Conservation (phyloP, 1,284 basidiomycete species). For the Ganoderma meredithae region DNA sequence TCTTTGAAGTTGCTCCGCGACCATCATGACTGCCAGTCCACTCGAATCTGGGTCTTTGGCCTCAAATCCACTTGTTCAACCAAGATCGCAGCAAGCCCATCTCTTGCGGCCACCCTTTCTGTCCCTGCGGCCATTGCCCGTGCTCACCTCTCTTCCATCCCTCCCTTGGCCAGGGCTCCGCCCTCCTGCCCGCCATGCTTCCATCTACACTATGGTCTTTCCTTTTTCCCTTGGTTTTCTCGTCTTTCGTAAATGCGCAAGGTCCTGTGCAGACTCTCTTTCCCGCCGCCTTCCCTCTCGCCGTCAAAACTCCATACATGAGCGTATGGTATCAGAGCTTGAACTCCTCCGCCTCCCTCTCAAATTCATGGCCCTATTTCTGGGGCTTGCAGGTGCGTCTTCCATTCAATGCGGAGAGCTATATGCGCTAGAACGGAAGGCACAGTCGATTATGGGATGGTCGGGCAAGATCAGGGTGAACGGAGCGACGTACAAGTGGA, state of each 20-base stretch:
- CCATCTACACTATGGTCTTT: conserved; percentile 17
- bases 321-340: conserved; percentile 21
- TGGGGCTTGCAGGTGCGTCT: conserved; percentile 15
- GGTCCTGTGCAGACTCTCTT: conserved; percentile 21
- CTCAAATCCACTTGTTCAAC: not conserved
- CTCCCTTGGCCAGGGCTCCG: conserved; percentile 10
- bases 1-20: not conserved
- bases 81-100: not conserved
- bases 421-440: not conserved
- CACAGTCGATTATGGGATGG: conserved; percentile 26
- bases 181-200: conserved; percentile 15
- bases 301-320: conserved; percentile 27
- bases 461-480: conserved; percentile 35
- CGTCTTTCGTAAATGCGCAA: conserved; percentile 23
- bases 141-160: conserved; percentile 20
- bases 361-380: conserved; percentile 20
- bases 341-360: conserved; percentile 5
- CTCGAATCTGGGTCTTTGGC: not conserved
- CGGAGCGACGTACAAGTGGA: conserved; percentile 31
- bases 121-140: conserved; percentile 16
- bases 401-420: not conserved
- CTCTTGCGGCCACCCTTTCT: not conserved
- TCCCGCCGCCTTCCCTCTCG: conserved; percentile 25
- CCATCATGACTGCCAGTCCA: not conserved
- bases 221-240: conserved; percentile 20